Conservation (phyloP, 1,284 basidiomycete genomes). For the Tylopilus sp. region DNA sequence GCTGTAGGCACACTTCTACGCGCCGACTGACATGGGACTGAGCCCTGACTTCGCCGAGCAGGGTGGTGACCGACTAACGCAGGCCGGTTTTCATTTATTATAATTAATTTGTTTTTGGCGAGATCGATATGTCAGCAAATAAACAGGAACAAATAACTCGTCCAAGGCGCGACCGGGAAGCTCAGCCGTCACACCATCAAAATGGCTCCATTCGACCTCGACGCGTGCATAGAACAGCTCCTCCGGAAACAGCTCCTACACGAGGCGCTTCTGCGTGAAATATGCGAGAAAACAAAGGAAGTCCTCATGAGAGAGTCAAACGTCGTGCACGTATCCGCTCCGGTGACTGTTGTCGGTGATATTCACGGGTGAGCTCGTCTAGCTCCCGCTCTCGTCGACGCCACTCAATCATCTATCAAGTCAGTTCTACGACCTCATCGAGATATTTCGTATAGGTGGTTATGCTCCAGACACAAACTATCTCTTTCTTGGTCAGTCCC, state of each 20-base stretch:
- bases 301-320: conserved; percentile 99
- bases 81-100: conserved; percentile 9
- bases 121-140: conserved; percentile 14
- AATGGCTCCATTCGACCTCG: conserved; percentile 92
- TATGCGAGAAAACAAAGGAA: conserved; percentile 98
- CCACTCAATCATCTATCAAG: conserved; percentile 46
- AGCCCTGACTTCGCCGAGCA: conserved; percentile 20
- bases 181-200: conserved; percentile 9
- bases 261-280: conserved; percentile 88
- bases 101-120: conserved; percentile 10
- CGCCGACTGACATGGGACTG: conserved; percentile 14
- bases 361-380: conserved; percentile 84
- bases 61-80: not conserved
- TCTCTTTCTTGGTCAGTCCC: conserved; percentile 80
- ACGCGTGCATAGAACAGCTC: conserved; percentile 88
- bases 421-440: conserved; percentile 98
- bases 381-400: conserved; percentile 8
- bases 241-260: conserved; percentile 89
- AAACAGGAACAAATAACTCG: conserved; percentile 40
- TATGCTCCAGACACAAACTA: conserved; percentile 97
- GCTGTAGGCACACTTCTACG: conserved; percentile 17
- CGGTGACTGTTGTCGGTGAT: conserved; percentile 99
- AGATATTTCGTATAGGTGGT: conserved; percentile 98
- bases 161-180: conserved; percentile 7
- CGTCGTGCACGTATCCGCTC: conserved; percentile 94